Conservation (phyloP, 495 filamentous ascomycete species). For the Xylaria intraflava region DNA sequence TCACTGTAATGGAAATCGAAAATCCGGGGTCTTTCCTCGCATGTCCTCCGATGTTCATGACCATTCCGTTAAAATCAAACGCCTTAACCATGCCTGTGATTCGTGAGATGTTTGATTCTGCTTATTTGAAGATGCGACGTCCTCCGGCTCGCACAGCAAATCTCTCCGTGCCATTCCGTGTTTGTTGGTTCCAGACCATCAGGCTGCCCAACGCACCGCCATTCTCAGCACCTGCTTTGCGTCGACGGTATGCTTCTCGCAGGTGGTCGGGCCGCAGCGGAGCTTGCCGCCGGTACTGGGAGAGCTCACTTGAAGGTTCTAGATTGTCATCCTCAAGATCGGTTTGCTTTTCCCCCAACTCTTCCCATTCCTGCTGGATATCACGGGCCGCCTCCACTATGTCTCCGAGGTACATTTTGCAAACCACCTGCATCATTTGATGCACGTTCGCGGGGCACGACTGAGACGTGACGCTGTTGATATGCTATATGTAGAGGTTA, state of each 20-base stretch:
- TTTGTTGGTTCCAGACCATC: conserved; percentile 57
- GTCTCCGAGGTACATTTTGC: conserved; percentile 78
- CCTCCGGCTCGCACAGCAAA: conserved; percentile 57
- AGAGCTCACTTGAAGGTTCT: conserved; percentile 20
- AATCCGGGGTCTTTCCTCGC: background rate
- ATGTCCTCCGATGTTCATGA: background rate
- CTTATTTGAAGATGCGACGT: conserved; percentile 57
- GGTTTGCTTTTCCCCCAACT: conserved; percentile 45
- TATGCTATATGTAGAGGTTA: conserved; percentile 45
- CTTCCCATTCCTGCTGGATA: conserved; percentile 72
- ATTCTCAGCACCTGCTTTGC: conserved; percentile 57
- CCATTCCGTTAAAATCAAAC: background rate
- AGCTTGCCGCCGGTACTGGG: conserved; percentile 46
- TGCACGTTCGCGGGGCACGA: conserved; percentile 74
- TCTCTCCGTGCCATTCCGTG: conserved; percentile 54
- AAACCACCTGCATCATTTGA: conserved; percentile 69
- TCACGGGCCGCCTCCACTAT: conserved; percentile 74
- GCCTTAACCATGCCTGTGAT: background rate
- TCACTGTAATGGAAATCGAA: background rate
- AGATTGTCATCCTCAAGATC: conserved; percentile 31
- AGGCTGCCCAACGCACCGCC: conserved; percentile 67
- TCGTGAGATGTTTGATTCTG: no score
- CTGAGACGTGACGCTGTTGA: conserved; percentile 84
- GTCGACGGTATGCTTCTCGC: conserved; percentile 68
- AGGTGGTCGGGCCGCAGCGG: conserved; percentile 78